Evolutionary conservation across 2,329 filamentous ascomycete species (phyloP).

Genomic region (Aspergillaceae sp.): DNA sequence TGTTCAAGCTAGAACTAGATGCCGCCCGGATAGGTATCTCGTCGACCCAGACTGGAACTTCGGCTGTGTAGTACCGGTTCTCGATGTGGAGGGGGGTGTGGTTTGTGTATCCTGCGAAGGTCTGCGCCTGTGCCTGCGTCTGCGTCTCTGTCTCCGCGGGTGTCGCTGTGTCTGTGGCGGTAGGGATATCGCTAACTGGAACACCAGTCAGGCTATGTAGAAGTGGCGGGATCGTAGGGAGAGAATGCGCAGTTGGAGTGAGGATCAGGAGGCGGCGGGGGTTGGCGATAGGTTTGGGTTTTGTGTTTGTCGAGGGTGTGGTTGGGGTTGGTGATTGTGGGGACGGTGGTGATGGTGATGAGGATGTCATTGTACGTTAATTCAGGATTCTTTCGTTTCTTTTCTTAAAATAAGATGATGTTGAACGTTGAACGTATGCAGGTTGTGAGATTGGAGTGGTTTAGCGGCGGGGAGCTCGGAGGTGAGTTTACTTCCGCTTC

Average conservation of each 20-base stretch:
- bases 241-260: conserved; percentile 28
- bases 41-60: conserved; percentile 41
- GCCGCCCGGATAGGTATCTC: conserved; percentile 26
- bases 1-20: neutral
- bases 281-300: conserved; percentile 21
- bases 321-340: no score
- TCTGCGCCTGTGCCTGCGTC: conserved; percentile 7
- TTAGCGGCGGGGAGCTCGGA: no score
- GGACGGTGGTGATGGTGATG: no score
- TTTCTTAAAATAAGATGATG: no score
- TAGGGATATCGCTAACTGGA: conserved; percentile 15
- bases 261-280: conserved; percentile 37
- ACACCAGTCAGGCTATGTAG: conserved; percentile 30
- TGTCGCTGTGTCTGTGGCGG: conserved; percentile 8
- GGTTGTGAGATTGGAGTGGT: no score
- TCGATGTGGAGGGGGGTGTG: conserved; percentile 33
- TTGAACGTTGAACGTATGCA: no score
- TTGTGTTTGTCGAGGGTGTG: neutral
- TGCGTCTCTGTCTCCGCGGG: neutral
- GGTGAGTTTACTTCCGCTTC: no score
- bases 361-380: no score
- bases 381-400: no score
- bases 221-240: conserved; percentile 28
- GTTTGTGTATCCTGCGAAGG: conserved; percentile 40
- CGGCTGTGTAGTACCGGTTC: conserved; percentile 38